These are phyloP conservation scores for Penicillium hordei DNA, from an alignment of 2,329 filamentous ascomycete species.

Conservation along the genomic window DNA sequence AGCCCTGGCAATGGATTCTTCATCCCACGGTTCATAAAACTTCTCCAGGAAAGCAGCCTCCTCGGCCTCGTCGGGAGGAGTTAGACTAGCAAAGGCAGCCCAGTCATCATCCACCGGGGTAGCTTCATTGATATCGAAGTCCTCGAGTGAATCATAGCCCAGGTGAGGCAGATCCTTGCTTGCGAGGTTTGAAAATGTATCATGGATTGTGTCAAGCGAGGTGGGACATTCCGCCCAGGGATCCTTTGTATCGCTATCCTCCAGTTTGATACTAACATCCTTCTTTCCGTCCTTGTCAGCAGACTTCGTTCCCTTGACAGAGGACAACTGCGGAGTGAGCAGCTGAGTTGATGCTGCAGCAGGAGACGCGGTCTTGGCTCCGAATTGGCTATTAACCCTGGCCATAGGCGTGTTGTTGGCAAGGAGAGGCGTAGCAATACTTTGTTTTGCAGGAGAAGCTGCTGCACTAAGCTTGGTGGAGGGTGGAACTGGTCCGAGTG, in stretches of 20 bases:
- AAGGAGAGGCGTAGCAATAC: conserved; percentile 31
- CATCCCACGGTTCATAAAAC: conserved; percentile 17
- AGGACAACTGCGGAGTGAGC: conserved; percentile 30
- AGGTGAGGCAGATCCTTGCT: conserved; percentile 30
- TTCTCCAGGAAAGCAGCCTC: conserved; percentile 10
- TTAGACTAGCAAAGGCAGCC: conserved; percentile 36
- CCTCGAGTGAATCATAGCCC: conserved; percentile 38
- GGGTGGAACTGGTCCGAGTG: conserved; percentile 13
- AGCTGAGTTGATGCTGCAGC: conserved; percentile 32
- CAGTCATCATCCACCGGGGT: conserved; percentile 11
- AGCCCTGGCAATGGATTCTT: conserved; percentile 13
- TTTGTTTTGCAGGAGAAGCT: conserved; percentile 30
- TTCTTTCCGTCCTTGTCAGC: conserved; percentile 20
- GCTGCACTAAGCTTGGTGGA: conserved; percentile 20
- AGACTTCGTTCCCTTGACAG: conserved; percentile 29
- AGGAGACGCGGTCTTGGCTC: conserved; percentile 36
- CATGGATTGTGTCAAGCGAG: conserved; percentile 39
- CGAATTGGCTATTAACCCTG: conserved; percentile 35
- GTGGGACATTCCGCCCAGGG: conserved; percentile 41
- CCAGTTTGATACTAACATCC: conserved; percentile 4
- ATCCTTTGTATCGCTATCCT: conserved; percentile 26
- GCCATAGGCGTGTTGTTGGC: conserved; percentile 35
- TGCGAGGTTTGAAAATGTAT: conserved; percentile 38
- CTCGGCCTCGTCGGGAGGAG: conserved; percentile 32
- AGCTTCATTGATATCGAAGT: conserved; percentile 37